A percentile compares a stretch with the other conserved stretches of the same genome.
Conservation (phyloP, 2,329 filamentous ascomycete genomes). For the Onygenales sp. region DNA sequence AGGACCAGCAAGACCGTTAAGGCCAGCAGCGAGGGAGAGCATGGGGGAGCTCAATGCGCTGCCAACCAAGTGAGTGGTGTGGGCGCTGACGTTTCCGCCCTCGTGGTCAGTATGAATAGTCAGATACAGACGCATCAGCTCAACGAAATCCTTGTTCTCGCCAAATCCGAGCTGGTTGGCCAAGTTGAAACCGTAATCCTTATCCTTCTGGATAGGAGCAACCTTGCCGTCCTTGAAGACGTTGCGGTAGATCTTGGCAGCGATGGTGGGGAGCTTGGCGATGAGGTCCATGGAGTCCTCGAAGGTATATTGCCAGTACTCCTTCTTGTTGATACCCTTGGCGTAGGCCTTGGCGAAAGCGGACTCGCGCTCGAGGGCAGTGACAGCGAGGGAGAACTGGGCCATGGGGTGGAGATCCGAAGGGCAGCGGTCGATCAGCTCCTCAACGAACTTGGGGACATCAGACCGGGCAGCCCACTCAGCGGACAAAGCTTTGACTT, state of each 20-base stretch:
- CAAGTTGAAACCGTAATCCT: conserved; percentile 99
- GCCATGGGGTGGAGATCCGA: conserved; percentile 99
- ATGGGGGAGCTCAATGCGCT: conserved; percentile 93
- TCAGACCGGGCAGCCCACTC: conserved; percentile 98
- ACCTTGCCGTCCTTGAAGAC: conserved; percentile 99
- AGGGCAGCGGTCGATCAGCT: conserved; percentile 99
- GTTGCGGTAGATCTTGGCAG: conserved; percentile 98
- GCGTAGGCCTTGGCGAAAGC: conserved; percentile 97
- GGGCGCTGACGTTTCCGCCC: conserved; percentile 96
- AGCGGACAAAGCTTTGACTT: conserved; percentile 94
- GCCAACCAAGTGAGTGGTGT: conserved; percentile 97
- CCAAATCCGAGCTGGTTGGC: conserved; percentile 98
- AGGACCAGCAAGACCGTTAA: conserved; percentile 95
- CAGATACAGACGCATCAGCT: conserved; percentile 97
- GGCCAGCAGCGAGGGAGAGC: conserved; percentile 90
- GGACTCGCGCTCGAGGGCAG: conserved; percentile 96
- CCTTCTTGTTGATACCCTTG: conserved; percentile 98
- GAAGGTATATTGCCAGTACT: conserved; percentile 99
- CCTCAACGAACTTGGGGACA: conserved; percentile 95
- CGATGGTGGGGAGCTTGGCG: conserved; percentile 97
- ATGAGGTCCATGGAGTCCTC: conserved; percentile 99
- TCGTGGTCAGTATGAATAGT: conserved; percentile 99
- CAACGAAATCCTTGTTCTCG: conserved; percentile 90
- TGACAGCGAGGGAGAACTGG: conserved; percentile 96
- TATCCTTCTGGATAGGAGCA: conserved; percentile 88